Conservation (phyloP, 805 yeast species). For the Candida chilensis region DNA sequence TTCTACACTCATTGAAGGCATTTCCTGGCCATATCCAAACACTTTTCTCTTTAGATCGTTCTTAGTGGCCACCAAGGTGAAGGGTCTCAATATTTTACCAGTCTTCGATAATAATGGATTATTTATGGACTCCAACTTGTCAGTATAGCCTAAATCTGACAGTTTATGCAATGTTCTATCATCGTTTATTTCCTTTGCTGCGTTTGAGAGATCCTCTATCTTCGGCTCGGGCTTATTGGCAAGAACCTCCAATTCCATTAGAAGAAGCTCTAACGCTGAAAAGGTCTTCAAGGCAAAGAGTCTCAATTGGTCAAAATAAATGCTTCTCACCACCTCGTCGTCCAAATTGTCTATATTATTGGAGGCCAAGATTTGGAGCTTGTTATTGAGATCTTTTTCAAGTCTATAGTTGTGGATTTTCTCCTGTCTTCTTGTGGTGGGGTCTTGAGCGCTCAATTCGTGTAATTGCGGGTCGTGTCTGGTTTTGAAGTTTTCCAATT, state of each 20-base stretch:
- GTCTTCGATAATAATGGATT: constrained; percentile 51
- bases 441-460: constrained; percentile 20
- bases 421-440: constrained; percentile 48
- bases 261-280: constrained; percentile 42
- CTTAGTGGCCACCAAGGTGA: constrained; percentile 53
- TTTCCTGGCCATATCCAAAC: constrained; percentile 82
- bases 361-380: constrained; percentile 25
- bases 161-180: constrained; percentile 1
- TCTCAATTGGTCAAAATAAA: constrained; percentile 47
- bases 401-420: constrained; percentile 62
- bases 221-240: constrained; percentile 21
- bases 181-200: constrained; percentile 3
- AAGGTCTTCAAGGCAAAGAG: constrained; percentile 46
- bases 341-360: constrained; percentile 27
- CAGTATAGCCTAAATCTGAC: constrained; percentile 59
- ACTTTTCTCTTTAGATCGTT: constrained; percentile 56
- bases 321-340: constrained; percentile 53
- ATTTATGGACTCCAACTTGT: constrained; percentile 45
- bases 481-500: constrained; percentile 28
- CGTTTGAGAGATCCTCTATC: constrained; percentile 8
- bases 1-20: constrained; percentile 93
- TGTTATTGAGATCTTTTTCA: constrained; percentile 43
- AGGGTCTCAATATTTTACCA: constrained; percentile 81
- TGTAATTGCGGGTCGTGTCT: constrained; percentile 29
- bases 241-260: constrained; percentile 64